Conservation (phyloP, 2,329 filamentous ascomycete genomes). For the Beauveria varroae region DNA sequence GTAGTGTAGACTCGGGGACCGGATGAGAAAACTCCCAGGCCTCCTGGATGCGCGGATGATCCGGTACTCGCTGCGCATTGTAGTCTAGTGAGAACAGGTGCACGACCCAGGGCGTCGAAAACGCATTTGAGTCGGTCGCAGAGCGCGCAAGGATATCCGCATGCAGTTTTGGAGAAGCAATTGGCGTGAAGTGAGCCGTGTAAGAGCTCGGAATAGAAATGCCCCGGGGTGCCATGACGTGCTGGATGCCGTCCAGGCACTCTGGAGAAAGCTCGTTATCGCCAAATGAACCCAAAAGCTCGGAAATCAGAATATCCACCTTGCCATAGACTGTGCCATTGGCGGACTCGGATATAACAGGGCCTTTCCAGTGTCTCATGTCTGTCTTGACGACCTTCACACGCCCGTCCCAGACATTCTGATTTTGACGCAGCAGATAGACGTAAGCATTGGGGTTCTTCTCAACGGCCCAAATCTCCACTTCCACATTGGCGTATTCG, state of each 20-base stretch:
- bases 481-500: slow-evolving; percentile 62
- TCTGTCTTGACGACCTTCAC: slow-evolving; percentile 92
- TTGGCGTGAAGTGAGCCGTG: slow-evolving; percentile 87
- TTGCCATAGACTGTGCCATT: slow-evolving; percentile 47
- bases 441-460: slow-evolving; percentile 99
- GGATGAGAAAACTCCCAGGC: slow-evolving; percentile 79
- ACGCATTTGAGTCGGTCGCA: slow-evolving; percentile 59
- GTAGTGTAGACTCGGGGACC: slow-evolving; percentile 51
- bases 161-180: slow-evolving; percentile 78
- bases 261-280: slow-evolving; percentile 97
- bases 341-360: slow-evolving; percentile 41
- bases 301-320: slow-evolving; percentile 90
- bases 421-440: slow-evolving; percentile 79
- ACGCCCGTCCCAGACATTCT: slow-evolving; percentile 66
- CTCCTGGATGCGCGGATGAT: slow-evolving; percentile 58
- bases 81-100: slow-evolving; percentile 87
- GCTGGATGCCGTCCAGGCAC: slow-evolving; percentile 91
- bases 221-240: slow-evolving; percentile 74
- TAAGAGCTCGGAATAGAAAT: slow-evolving; percentile 93
- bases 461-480: slow-evolving; percentile 88
- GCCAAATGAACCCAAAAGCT: slow-evolving; percentile 88
- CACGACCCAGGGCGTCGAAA: slow-evolving; percentile 91
- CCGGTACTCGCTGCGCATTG: slow-evolving; percentile 58
- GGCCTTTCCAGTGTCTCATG: slow-evolving; percentile 94
- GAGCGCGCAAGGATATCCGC: slow-evolving; percentile 65